Evolutionary conservation across 169 alveolate genomes (phyloP), one percentile per base, ranked within the genome.

Genomic region (Plasmodium gonderi): DNA sequence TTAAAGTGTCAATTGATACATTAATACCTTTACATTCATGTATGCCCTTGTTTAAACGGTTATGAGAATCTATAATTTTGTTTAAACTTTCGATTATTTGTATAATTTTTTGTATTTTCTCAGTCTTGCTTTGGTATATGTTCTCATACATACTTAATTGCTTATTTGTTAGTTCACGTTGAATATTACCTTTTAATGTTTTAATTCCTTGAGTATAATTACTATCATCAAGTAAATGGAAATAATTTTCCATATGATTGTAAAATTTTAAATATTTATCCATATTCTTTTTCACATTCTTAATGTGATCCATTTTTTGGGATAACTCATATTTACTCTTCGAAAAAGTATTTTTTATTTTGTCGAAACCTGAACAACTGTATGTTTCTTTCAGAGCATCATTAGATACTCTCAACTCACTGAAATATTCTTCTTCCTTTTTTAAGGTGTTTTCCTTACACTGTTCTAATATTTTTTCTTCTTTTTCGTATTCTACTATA

Each of bases 61-160:
- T 74, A 74, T 31, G 80, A 74, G 23, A 74, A 38, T 6, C 23
- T 74, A 74, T 74, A 17, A 26, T 74, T 38, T 74, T 74, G 80
- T 74, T 38, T 74, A 74, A 26, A 74, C 54, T 3, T 74, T 74
- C 80, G 47, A 38, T 36, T 29, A 33, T 74, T 74, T 36, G 3
- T 40, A 74, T 36, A n/a, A 40, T 8, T 40, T 36, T 38, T 5
- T 38, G 31, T 36, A 74, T n/a, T n/a, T 31, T n/a, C 12, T 74
- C 65, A 38, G 31, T 74, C 38, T 1, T 31, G 5, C 33, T 17
- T n/a, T 4, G 7, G 26, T 38, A 74, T 12, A 4, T n/a, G n/a
- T 74, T 23, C 26, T 74, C 65, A 11, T 74, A 11, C 45, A 31
- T 14, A 29, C 80, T 74, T 12, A 74, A 0, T 11, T 36, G 7